Percentiles rank a stretch among this genome's conserved stretches.
Evolutionary conservation across 768 basidiomycete species (phyloP).

Genomic region (Auricularia sp.): DNA sequence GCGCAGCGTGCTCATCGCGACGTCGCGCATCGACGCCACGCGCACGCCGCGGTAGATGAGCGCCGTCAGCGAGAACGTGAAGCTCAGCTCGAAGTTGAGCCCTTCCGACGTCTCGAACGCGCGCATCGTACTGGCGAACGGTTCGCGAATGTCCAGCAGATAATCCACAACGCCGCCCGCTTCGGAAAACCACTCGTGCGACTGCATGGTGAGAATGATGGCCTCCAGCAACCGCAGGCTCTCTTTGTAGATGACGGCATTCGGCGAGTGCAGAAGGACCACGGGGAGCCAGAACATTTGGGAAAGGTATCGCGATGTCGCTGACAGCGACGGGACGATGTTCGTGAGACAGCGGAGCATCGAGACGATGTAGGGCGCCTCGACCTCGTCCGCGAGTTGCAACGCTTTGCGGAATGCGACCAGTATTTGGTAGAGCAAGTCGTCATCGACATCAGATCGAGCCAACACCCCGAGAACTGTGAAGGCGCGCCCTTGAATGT

Average conservation of each 20-base stretch:
- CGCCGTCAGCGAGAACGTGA: slow-evolving; percentile 74
- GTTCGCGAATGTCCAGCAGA: slow-evolving; percentile 56
- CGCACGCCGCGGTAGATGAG: slow-evolving; percentile 84
- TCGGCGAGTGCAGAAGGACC: slow-evolving; percentile 68
- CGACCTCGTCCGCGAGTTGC: slow-evolving; percentile 55
- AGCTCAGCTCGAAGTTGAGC: slow-evolving; percentile 66
- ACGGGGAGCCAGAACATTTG: slow-evolving; percentile 85
- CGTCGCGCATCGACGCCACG: slow-evolving; percentile 49
- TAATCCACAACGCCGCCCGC: slow-evolving; percentile 35
- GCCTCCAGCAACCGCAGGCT: slow-evolving; percentile 62
- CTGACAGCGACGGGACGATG: slow-evolving; percentile 59
- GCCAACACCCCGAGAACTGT: slow-evolving; percentile 76
- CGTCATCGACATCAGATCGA: slow-evolving; percentile 79
- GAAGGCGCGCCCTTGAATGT: slow-evolving; percentile 83
- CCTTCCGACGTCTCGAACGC: slow-evolving; percentile 66
- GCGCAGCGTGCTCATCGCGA: slow-evolving; percentile 52
- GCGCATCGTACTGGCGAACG: slow-evolving; percentile 55
- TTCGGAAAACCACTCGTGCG: slow-evolving; percentile 47
- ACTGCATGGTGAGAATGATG: slow-evolving; percentile 54
- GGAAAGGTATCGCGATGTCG: slow-evolving; percentile 60
- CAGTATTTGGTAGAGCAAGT: slow-evolving; percentile 86
- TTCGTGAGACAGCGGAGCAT: slow-evolving; percentile 83
- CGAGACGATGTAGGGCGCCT: slow-evolving; percentile 56
- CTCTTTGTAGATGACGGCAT: slow-evolving; percentile 53
- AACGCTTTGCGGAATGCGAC: slow-evolving; percentile 75